Evolutionary conservation across 768 basidiomycete species (phyloP).

Genomic region (Baorangia bicolor): DNA sequence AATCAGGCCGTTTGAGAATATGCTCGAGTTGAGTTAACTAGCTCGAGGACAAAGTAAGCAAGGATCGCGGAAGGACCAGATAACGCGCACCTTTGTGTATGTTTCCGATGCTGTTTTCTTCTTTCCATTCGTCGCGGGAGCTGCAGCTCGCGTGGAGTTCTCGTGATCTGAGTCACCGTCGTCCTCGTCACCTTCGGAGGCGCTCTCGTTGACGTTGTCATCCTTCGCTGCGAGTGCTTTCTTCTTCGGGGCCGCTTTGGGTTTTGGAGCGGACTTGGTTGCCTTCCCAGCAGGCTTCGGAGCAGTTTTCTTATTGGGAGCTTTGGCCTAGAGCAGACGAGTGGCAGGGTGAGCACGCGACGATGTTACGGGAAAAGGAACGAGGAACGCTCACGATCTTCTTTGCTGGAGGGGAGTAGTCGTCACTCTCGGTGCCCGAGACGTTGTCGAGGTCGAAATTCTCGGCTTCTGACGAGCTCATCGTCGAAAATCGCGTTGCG

Average conservation of each 20-base stretch:
- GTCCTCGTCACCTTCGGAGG: constrained; percentile 41
- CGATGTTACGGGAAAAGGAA: neutral
- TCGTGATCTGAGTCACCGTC: constrained; percentile 40
- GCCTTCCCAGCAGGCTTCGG: constrained; percentile 43
- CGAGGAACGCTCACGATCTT: constrained; percentile 37
- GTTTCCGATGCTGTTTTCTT: constrained; percentile 91
- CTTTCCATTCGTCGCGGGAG: constrained; percentile 43
- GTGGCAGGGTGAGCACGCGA: constrained; percentile 17
- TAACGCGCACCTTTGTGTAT: constrained; percentile 74
- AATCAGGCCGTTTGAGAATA: constrained; percentile 87
- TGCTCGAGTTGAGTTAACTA: constrained; percentile 96
- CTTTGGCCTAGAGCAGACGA: constrained; percentile 26
- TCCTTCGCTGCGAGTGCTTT: constrained; percentile 66
- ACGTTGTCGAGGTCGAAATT: constrained; percentile 59
- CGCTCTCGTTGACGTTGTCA: constrained; percentile 55
- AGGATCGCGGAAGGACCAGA: neutral
- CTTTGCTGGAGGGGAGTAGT: constrained; percentile 60
- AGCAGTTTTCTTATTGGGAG: constrained; percentile 41
- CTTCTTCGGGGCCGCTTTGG: constrained; percentile 64
- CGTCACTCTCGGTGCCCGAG: constrained; percentile 65
- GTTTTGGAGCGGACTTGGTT: constrained; percentile 45
- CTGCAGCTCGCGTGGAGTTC: constrained; percentile 28
- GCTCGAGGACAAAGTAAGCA: neutral
- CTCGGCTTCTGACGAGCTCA: constrained; percentile 78
- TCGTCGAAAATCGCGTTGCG: constrained; percentile 31